Percentiles rank a stretch among this genome's conserved stretches.
phyloP scores from a whole-genome alignment of 495 filamentous ascomycete species.

The Amorphotheca resinae region DNA sequence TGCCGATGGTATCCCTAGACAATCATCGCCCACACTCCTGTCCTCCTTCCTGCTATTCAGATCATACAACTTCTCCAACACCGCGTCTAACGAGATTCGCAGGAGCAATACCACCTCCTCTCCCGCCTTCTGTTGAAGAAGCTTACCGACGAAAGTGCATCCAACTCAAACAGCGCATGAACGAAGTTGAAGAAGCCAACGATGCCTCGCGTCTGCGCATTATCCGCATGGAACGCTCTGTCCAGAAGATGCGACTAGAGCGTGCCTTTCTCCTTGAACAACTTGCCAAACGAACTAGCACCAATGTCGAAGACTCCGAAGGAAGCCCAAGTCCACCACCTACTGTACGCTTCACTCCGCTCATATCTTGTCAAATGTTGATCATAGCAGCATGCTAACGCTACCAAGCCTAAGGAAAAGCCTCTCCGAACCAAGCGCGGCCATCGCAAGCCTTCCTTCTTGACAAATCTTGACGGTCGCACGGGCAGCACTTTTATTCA shows the following conservation, averaged over 20 bases:
- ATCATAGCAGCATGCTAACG: background rate
- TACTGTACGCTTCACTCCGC: slow-evolving; percentile 38
- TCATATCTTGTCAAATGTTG: background rate
- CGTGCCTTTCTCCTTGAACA: slow-evolving; percentile 82
- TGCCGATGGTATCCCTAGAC: too few relatives aligned
- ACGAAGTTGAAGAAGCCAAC: slow-evolving; percentile 81
- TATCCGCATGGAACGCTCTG: slow-evolving; percentile 63
- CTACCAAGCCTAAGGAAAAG: slow-evolving; percentile 69
- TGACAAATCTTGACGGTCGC: slow-evolving; percentile 22
- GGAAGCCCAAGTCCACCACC: slow-evolving; percentile 60
- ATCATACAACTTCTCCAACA: too few relatives aligned
- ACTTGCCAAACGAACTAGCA: slow-evolving; percentile 71
- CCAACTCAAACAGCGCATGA: slow-evolving; percentile 79
- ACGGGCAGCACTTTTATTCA: slow-evolving; percentile 28
- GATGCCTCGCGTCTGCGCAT: slow-evolving; percentile 67
- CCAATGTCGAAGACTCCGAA: slow-evolving; percentile 63
- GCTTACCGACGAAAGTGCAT: slow-evolving; percentile 97
- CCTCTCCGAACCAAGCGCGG: slow-evolving; percentile 80
- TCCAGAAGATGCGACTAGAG: slow-evolving; percentile 87
- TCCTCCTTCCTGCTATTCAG: too few relatives aligned
- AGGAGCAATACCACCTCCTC: slow-evolving; percentile 36
- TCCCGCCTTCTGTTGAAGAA: slow-evolving; percentile 90
- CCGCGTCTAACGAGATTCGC: slow-evolving; percentile 1
- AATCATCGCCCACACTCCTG: too few relatives aligned
- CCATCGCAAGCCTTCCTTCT: slow-evolving; percentile 40